These are phyloP conservation scores for Zygosaccharomyces sapae DNA, from an alignment of 1,139 yeast genomes.

Conservation along the genomic window DNA sequence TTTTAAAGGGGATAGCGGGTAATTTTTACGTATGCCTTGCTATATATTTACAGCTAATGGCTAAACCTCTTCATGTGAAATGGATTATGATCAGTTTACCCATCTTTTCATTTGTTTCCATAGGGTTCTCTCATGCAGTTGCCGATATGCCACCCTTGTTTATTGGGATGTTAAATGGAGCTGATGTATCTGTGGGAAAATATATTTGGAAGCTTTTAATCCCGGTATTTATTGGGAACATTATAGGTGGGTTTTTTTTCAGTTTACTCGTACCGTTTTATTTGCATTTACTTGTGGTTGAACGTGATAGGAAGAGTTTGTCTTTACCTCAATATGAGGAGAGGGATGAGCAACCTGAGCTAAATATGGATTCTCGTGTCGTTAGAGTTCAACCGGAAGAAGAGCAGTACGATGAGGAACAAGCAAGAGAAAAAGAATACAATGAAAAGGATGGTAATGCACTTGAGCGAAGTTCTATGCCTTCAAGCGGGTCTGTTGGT, in stretches of 20 bases:
- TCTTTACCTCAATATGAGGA: slow-evolving; percentile 64
- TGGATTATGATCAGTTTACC: slow-evolving; percentile 62
- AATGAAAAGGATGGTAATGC: not conserved
- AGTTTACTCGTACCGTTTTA: slow-evolving; percentile 63
- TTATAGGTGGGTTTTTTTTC: slow-evolving; percentile 65
- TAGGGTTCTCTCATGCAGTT: slow-evolving; percentile 75
- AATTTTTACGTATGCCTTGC: slow-evolving; percentile 74
- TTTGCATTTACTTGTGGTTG: slow-evolving; percentile 65
- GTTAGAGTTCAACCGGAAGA: slow-evolving; percentile 42
- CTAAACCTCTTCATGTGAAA: slow-evolving; percentile 77
- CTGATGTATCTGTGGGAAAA: slow-evolving; percentile 56
- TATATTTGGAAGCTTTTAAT: slow-evolving; percentile 67
- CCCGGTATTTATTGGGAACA: slow-evolving; percentile 67
- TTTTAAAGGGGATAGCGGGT: slow-evolving; percentile 66
- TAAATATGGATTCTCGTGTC: slow-evolving; percentile 72
- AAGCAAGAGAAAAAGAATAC: slow-evolving; percentile 11
- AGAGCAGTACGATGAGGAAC: slow-evolving; percentile 17
- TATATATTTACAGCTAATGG: slow-evolving; percentile 69
- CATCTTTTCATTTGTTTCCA: slow-evolving; percentile 63
- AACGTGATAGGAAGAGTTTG: slow-evolving; percentile 55
- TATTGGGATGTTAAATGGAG: slow-evolving; percentile 63
- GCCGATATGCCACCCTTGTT: slow-evolving; percentile 73
- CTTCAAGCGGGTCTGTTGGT: not conserved
- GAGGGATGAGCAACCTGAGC: slow-evolving; percentile 74
- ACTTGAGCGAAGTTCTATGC: not conserved